Percentiles rank a stretch among this genome's conserved stretches.
These are phyloP conservation scores for Epicoccum nigrum DNA, from an alignment of 2,329 filamentous ascomycete species.

Conservation along the genomic window DNA sequence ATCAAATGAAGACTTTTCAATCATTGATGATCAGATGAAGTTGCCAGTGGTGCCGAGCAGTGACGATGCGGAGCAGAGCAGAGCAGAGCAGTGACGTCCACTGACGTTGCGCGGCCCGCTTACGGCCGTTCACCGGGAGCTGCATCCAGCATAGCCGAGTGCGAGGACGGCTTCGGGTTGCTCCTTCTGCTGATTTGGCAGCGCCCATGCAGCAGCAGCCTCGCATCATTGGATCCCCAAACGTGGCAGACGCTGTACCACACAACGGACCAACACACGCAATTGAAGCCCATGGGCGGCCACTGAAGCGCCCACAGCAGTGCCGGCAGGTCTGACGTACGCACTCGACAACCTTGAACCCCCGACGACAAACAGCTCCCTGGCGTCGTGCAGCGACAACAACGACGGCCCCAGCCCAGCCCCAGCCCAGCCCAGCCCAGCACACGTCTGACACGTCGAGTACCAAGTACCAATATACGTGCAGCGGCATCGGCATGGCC, in stretches of 20 bases:
- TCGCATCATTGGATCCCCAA: constrained; percentile 39
- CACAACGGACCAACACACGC: constrained; percentile 27
- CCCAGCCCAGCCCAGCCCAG: constrained; percentile 6
- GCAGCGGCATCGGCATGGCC: constrained; percentile 31
- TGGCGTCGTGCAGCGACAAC: constrained; percentile 1
- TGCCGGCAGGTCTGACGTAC: constrained; percentile 8
- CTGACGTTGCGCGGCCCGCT: constrained; percentile 29
- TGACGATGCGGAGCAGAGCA: background rate
- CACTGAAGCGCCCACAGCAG: constrained; percentile 15
- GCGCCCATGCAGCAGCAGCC: constrained; percentile 16
- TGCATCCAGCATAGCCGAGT: constrained; percentile 31
- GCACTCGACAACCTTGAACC: background rate
- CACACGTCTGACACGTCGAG: constrained; percentile 2
- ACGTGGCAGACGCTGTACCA: constrained; percentile 42
- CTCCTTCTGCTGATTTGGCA: constrained; percentile 33
- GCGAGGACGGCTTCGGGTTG: no score
- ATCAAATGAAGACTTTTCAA: background rate
- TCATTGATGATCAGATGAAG: no score
- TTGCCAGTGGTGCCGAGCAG: no score
- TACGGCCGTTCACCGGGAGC: constrained; percentile 34
- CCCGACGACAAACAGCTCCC: background rate
- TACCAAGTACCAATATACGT: no score
- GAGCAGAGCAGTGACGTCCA: constrained; percentile 14
- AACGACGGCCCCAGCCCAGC: constrained; percentile 9
- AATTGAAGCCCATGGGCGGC: constrained; percentile 41